These are phyloP conservation scores for Neonectria ditissima DNA, from an alignment of 2,329 filamentous ascomycete species.

Conservation along the genomic window DNA sequence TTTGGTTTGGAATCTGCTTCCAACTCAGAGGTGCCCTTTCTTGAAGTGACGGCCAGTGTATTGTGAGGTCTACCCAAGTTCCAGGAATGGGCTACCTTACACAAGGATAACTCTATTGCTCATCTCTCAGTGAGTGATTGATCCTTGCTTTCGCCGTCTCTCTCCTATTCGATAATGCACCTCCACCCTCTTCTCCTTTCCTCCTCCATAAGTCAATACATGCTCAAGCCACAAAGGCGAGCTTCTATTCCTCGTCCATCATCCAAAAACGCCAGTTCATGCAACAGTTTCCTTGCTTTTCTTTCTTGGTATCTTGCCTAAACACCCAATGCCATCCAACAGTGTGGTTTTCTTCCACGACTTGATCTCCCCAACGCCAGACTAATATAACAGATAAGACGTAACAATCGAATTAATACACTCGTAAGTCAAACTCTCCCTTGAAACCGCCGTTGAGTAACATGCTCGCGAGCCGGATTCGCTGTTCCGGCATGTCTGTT, in stretches of 20 bases:
- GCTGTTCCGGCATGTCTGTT: conserved; percentile 68
- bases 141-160: background rate
- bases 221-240: conserved; percentile 32
- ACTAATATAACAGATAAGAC: conserved; percentile 26
- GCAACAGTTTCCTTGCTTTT: conserved; percentile 26
- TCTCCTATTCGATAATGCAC: background rate
- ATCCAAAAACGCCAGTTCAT: conserved; percentile 39
- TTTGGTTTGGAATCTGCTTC: background rate
- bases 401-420: conserved; percentile 45
- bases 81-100: background rate
- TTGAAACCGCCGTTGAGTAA: conserved; percentile 75
- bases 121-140: background rate
- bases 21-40: background rate
- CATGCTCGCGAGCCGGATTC: conserved; percentile 72
- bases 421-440: conserved; percentile 66
- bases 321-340: conserved; percentile 35
- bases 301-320: conserved; percentile 40
- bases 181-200: background rate
- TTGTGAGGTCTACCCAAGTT: background rate
- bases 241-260: conserved; percentile 18
- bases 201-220: conserved; percentile 11
- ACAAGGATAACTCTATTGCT: background rate
- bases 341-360: conserved; percentile 24
- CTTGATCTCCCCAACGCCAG: conserved; percentile 35
- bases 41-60: background rate